Percentiles rank a stretch among this genome's conserved stretches.
These are phyloP conservation scores for Podaxis pistillaris DNA, from an alignment of 768 basidiomycete genomes.

Conservation along the genomic window DNA sequence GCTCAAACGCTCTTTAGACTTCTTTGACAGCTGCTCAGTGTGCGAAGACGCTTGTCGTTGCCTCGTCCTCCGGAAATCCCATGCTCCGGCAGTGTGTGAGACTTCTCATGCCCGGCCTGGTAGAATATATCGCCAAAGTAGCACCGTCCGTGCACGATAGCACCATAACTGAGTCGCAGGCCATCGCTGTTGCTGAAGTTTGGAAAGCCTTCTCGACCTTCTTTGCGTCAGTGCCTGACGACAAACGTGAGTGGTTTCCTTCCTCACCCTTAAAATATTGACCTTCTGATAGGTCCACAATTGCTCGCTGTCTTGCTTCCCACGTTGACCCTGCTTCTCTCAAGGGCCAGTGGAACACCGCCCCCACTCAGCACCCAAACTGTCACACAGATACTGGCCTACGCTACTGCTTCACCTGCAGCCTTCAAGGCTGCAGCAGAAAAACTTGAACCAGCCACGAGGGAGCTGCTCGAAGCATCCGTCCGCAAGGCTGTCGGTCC, in stretches of 20 bases:
- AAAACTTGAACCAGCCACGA: conserved; percentile 54
- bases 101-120: conserved; percentile 74
- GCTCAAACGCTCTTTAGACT: conserved; percentile 40
- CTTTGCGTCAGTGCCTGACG: conserved; percentile 52
- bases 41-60: conserved; percentile 75
- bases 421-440: conserved; percentile 86
- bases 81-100: conserved; percentile 70
- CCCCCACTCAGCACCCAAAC: conserved; percentile 54
- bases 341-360: conserved; percentile 38
- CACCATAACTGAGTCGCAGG: conserved; percentile 51
- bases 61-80: conserved; percentile 64
- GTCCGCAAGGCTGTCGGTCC: conserved; percentile 70
- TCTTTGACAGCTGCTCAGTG: conserved; percentile 89
- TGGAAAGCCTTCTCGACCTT: conserved; percentile 78
- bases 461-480: conserved; percentile 71
- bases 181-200: conserved; percentile 70
- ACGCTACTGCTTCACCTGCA: conserved; percentile 67
- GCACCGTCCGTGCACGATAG: conserved; percentile 61
- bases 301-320: conserved; percentile 74
- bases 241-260: conserved; percentile 51
- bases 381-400: conserved; percentile 64
- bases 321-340: conserved; percentile 66
- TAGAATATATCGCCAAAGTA: conserved; percentile 75
- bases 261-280: neutral
- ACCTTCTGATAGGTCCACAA: conserved; percentile 49